These are phyloP conservation scores for Claviceps purpurea DNA, from an alignment of 2,329 filamentous ascomycete species.

Conservation along the genomic window DNA sequence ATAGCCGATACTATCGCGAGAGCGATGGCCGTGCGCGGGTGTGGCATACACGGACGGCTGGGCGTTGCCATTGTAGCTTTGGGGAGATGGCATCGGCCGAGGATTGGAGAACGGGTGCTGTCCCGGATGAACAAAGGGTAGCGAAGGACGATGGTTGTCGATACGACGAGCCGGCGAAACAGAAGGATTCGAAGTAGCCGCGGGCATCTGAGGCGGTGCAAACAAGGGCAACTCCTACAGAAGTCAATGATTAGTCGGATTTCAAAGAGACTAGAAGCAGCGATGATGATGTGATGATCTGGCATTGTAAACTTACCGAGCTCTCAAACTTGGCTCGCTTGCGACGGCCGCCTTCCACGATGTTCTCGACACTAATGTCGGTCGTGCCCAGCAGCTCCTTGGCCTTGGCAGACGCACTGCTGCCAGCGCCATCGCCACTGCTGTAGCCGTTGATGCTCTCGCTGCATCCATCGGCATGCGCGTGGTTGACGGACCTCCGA, in stretches of 20 bases:
- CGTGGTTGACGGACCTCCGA: constrained; percentile 32
- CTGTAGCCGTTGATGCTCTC: constrained; percentile 67
- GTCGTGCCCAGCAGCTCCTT: constrained; percentile 86
- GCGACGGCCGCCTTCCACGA: constrained; percentile 88
- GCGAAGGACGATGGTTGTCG: constrained; percentile 53
- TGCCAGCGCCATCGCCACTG: constrained; percentile 71
- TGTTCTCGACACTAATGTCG: constrained; percentile 96
- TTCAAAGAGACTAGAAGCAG: too few species aligned
- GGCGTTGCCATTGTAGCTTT: constrained; percentile 45
- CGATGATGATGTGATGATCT: background rate
- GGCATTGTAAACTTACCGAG: constrained; percentile 54
- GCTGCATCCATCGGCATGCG: constrained; percentile 44
- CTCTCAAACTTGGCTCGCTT: constrained; percentile 94
- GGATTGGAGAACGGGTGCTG: constrained; percentile 72
- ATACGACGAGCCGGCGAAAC: constrained; percentile 80
- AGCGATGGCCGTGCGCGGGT: constrained; percentile 45
- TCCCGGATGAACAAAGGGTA: constrained; percentile 63
- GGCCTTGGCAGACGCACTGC: constrained; percentile 56
- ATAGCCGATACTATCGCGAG: constrained; percentile 50
- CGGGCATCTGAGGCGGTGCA: constrained; percentile 84
- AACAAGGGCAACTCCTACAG: constrained; percentile 85
- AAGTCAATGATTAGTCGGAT: background rate
- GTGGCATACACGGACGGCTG: constrained; percentile 49
- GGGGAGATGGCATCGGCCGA: constrained; percentile 70
- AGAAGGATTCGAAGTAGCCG: constrained; percentile 92